Evolutionary conservation across 2,329 filamentous ascomycete genomes (phyloP).

Genomic region (Monilinia laxa): DNA sequence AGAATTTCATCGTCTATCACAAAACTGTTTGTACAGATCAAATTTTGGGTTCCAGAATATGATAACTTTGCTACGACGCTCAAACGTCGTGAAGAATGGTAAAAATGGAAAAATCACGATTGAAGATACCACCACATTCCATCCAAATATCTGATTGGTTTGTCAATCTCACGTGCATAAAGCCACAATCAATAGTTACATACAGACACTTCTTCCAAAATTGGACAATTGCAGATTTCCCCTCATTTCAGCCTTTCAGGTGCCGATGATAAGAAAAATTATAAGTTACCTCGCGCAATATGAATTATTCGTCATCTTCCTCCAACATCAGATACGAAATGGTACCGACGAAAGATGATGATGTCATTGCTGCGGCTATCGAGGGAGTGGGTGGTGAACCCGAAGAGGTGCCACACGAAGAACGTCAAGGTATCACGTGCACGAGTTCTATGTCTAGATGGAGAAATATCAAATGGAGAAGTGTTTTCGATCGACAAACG

Average conservation of each 20-base stretch:
- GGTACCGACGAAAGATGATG: constrained; percentile 4
- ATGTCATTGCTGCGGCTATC: not conserved
- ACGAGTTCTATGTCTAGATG: not conserved
- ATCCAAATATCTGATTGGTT: not conserved
- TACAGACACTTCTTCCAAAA: not conserved
- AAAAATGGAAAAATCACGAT: not conserved
- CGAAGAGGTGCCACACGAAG: not conserved
- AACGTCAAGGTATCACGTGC: not conserved
- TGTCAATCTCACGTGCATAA: not conserved
- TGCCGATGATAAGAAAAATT: not conserved
- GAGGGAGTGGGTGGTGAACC: not conserved
- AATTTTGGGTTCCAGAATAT: not conserved
- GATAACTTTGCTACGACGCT: not conserved
- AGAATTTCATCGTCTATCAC: not conserved
- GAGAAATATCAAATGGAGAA: not conserved
- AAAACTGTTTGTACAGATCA: not conserved
- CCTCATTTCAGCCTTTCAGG: not conserved
- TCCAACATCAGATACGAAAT: constrained; percentile 8
- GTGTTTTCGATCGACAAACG: not conserved
- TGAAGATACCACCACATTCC: not conserved
- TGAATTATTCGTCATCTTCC: not conserved
- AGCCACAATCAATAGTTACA: not conserved
- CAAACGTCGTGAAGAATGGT: not conserved
- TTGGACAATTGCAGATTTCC: not conserved
- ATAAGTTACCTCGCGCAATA: constrained; percentile 3